Percentiles rank a stretch among this genome's conserved stretches.
Evolutionary conservation across 139 green algal genomes (phyloP).

Genomic region (Pleodorina starrii): DNA sequence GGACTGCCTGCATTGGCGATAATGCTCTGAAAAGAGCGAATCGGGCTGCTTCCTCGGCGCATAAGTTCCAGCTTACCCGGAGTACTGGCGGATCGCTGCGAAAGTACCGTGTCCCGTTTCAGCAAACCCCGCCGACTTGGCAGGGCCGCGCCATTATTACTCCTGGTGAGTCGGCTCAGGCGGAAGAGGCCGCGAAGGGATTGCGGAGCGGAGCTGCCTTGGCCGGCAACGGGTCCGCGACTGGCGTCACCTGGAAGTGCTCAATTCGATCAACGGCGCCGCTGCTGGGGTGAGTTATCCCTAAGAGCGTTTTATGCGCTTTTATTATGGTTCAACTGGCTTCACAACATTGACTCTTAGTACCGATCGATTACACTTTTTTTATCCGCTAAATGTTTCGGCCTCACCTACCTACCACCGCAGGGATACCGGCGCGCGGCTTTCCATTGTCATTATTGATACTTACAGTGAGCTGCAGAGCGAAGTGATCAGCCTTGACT

Average conservation of each 20-base stretch:
- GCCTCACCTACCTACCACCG: not conserved
- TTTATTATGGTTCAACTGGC: not conserved
- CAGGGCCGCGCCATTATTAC: not conserved
- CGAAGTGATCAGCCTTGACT: not conserved
- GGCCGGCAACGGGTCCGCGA: not conserved
- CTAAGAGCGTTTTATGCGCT: not conserved
- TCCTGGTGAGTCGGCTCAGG: not conserved
- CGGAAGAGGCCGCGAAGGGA: not conserved
- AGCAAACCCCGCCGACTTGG: not conserved
- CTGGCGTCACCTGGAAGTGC: not conserved
- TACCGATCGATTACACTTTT: not conserved
- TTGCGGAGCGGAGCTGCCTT: not conserved
- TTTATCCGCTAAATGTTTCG: not conserved
- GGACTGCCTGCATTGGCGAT: not conserved
- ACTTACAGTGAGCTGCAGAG: not conserved
- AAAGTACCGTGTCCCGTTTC: not conserved
- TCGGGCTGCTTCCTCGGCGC: not conserved
- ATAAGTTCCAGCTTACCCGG: not conserved
- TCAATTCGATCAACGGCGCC: not conserved
- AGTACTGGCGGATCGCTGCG: not conserved
- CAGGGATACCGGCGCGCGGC: constrained; percentile 4
- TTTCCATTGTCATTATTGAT: not conserved
- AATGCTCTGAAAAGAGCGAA: not conserved
- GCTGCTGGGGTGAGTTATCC: not conserved
- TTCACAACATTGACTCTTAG: not conserved